A percentile compares a stretch with the other conserved stretches of the same genome.
Conservation (phyloP, 2,329 filamentous ascomycete genomes). For the Acrodontium crateriforme region DNA sequence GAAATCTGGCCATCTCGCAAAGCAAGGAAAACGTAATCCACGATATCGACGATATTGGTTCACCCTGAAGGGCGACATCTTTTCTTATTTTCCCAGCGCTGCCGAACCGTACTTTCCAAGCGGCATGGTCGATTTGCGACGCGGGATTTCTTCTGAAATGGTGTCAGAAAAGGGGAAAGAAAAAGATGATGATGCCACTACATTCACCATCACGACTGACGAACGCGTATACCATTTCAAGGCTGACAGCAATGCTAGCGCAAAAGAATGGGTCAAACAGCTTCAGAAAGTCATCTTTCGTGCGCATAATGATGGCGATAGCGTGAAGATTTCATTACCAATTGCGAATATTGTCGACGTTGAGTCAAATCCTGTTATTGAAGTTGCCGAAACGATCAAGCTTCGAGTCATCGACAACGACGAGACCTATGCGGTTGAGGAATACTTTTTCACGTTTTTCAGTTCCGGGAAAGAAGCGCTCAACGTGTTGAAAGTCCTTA, state of each 20-base stretch:
- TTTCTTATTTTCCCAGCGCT: conserved; percentile 77
- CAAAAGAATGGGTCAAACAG: conserved; percentile 92
- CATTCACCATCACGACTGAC: conserved; percentile 71
- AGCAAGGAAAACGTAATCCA: conserved; percentile 76
- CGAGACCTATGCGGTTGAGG: conserved; percentile 88
- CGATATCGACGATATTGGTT: conserved; percentile 91
- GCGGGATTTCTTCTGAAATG: conserved; percentile 75
- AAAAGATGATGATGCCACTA: conserved; percentile 55
- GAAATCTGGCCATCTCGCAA: conserved; percentile 80
- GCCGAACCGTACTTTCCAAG: conserved; percentile 82
- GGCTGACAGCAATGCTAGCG: conserved; percentile 75
- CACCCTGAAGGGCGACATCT: conserved; percentile 74
- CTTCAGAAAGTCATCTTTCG: conserved; percentile 91
- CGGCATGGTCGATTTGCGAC: conserved; percentile 82
- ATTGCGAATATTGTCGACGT: conserved; percentile 83
- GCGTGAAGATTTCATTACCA: conserved; percentile 87
- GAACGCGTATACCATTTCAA: conserved; percentile 75
- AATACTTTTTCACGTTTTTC: conserved; percentile 98
- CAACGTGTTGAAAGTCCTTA: conserved; percentile 57
- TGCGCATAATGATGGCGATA: conserved; percentile 90
- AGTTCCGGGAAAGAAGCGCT: conserved; percentile 72
- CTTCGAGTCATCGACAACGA: conserved; percentile 85
- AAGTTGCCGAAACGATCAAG: conserved; percentile 88
- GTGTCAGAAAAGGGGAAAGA: conserved; percentile 30
- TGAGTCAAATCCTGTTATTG: conserved; percentile 79